These are phyloP conservation scores for Oryza officinalis DNA, from an alignment of 176 grass and related monocot genomes.

Conservation along the genomic window DNA sequence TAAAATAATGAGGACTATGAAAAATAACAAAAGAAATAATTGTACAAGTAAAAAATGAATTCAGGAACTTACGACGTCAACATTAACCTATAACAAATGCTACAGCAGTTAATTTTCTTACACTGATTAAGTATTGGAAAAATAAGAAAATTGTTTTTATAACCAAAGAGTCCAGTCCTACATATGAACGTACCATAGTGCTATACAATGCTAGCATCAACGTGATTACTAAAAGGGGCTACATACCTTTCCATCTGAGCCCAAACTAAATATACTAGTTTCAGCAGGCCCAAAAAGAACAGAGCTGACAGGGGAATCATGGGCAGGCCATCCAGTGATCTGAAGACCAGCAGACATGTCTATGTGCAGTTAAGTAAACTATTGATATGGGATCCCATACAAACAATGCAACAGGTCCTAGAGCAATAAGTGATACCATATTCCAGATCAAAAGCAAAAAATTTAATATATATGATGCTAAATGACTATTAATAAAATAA, in stretches of 20 bases:
- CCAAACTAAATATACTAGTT: constrained; percentile 96
- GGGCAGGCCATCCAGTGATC: constrained; percentile 98
- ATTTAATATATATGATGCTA: not conserved
- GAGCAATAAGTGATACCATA: constrained; percentile 6
- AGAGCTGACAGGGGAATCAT: constrained; percentile 86
- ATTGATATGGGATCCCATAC: constrained; percentile 9
- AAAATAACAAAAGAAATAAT: constrained; percentile 17
- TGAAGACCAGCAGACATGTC: constrained; percentile 99
- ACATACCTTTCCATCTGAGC: constrained; percentile 85
- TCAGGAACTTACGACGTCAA: not conserved
- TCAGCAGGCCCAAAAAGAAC: constrained; percentile 93
- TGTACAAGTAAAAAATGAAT: not conserved
- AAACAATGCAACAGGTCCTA: constrained; percentile 16
- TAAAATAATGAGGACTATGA: constrained; percentile 16
- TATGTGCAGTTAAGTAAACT: constrained; percentile 52
- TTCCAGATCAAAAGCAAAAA: constrained; percentile 20
- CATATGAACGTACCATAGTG: not conserved
- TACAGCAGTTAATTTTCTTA: constrained; percentile 14
- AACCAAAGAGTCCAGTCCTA: not conserved
- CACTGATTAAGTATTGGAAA: constrained; percentile 2
- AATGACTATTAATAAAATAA: constrained; percentile 3
- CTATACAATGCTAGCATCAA: not conserved
- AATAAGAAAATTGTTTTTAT: not conserved
- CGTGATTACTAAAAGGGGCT: constrained; percentile 17
- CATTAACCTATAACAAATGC: constrained; percentile 1